Conservation (phyloP, 768 basidiomycete species). For the Sutorius australiensis region DNA sequence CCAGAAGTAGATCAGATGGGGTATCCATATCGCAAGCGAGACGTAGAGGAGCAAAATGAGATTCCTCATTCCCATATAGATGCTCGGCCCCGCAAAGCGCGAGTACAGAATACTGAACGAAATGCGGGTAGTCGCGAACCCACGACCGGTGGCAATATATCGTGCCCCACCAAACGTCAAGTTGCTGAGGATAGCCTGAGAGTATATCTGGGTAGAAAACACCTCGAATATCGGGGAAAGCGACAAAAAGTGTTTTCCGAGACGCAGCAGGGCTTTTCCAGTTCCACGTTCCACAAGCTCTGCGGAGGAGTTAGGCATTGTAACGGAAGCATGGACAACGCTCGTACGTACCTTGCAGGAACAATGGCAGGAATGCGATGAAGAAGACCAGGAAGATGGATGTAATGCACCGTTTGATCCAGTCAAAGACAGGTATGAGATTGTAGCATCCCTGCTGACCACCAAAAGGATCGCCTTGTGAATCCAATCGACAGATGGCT, state of each 20-base stretch:
- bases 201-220: constrained; percentile 98
- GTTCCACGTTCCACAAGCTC: constrained; percentile 97
- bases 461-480: constrained; percentile 69
- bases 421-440: constrained; percentile 93
- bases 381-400: constrained; percentile 99
- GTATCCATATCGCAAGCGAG: constrained; percentile 89
- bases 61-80: constrained; percentile 98
- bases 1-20: constrained; percentile 98
- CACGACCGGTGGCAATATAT: constrained; percentile 98
- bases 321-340: neutral
- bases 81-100: constrained; percentile 98
- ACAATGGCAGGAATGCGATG: constrained; percentile 94
- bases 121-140: constrained; percentile 95
- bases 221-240: constrained; percentile 98
- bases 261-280: constrained; percentile 88
- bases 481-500: constrained; percentile 82
- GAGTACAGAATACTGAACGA: constrained; percentile 97
- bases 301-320: constrained; percentile 28
- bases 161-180: constrained; percentile 97
- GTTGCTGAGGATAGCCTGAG: constrained; percentile 94
- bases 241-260: constrained; percentile 95
- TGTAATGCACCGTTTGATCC: constrained; percentile 95
- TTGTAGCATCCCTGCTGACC: constrained; percentile 90
- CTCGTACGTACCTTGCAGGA: constrained; percentile 75
- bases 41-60: constrained; percentile 86